Conservation (phyloP, 192 early-diverging fungal species). For the Umbelopsis sp. region DNA sequence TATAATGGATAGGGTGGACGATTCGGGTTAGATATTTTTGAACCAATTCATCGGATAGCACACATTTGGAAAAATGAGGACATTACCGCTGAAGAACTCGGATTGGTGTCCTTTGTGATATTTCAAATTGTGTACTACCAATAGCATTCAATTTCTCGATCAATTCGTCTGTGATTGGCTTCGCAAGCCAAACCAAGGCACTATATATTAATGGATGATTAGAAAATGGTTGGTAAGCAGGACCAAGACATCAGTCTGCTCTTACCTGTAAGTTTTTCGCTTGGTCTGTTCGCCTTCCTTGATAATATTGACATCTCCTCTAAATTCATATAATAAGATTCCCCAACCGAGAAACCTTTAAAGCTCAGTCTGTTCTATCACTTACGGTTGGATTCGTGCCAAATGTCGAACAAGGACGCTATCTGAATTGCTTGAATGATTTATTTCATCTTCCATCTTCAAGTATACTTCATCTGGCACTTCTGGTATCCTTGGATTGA, state of each 20-base stretch:
- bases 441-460: conserved; percentile 49
- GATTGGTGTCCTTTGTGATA: conserved; percentile 72
- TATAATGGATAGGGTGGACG: not conserved
- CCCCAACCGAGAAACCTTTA: not conserved
- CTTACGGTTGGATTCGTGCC: conserved; percentile 46
- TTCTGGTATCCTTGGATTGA: conserved; percentile 68
- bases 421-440: conserved; percentile 35
- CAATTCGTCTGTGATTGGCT: conserved; percentile 49
- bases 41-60: not conserved
- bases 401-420: conserved; percentile 58
- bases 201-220: conserved; percentile 21
- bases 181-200: conserved; percentile 70
- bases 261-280: conserved; percentile 63
- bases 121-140: conserved; percentile 46
- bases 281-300: conserved; percentile 79
- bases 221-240: not conserved
- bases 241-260: not conserved
- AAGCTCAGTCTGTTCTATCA: not conserved
- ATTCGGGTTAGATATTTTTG: not conserved
- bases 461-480: conserved; percentile 40
- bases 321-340: conserved; percentile 17
- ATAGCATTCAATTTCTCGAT: conserved; percentile 54
- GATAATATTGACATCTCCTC: conserved; percentile 59
- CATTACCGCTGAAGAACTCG: conserved; percentile 70
- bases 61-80: not conserved